phyloP scores from a whole-genome alignment of 345 rosid genomes.

The Camelina neglecta region DNA sequence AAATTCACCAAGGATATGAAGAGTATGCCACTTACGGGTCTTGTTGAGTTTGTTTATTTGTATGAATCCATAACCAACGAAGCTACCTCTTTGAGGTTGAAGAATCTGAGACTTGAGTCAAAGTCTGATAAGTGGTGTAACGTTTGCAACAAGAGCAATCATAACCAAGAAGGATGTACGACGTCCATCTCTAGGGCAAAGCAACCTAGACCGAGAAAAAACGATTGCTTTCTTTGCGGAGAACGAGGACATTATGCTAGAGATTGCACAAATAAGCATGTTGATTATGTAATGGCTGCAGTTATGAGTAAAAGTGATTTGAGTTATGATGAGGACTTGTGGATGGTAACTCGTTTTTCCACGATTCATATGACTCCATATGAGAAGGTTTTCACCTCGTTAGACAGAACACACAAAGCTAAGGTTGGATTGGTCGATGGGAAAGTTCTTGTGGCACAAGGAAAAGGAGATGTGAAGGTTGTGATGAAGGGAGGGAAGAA shows the following conservation, averaged over 20 bases:
- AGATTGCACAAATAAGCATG: slow-evolving; percentile 1
- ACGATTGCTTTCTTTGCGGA: slow-evolving; percentile 10
- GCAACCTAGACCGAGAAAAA: not conserved
- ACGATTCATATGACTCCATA: slow-evolving; percentile 29
- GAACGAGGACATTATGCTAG: slow-evolving; percentile 1
- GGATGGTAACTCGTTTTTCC: slow-evolving; percentile 27
- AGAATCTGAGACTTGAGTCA: too few species aligned
- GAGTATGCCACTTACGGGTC: too few species aligned
- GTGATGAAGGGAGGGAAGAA: slow-evolving; percentile 36
- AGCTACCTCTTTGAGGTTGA: too few species aligned
- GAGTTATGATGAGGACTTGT: slow-evolving; percentile 21
- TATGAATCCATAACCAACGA: too few species aligned
- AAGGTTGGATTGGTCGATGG: slow-evolving; percentile 37
- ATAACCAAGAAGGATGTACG: not conserved
- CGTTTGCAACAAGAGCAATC: slow-evolving; percentile 3
- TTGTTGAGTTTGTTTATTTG: too few species aligned
- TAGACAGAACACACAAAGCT: slow-evolving; percentile 28
- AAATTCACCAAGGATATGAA: too few species aligned
- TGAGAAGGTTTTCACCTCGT: slow-evolving; percentile 25
- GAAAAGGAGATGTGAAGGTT: slow-evolving; percentile 25
- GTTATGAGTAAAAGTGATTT: too few species aligned
- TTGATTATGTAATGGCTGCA: not conserved
- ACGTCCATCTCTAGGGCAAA: not conserved
- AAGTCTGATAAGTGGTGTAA: too few species aligned
- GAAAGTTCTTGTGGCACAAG: slow-evolving; percentile 16